Conservation (phyloP, 208 protist genomes). For the Acanthamoeba healyi region DNA sequence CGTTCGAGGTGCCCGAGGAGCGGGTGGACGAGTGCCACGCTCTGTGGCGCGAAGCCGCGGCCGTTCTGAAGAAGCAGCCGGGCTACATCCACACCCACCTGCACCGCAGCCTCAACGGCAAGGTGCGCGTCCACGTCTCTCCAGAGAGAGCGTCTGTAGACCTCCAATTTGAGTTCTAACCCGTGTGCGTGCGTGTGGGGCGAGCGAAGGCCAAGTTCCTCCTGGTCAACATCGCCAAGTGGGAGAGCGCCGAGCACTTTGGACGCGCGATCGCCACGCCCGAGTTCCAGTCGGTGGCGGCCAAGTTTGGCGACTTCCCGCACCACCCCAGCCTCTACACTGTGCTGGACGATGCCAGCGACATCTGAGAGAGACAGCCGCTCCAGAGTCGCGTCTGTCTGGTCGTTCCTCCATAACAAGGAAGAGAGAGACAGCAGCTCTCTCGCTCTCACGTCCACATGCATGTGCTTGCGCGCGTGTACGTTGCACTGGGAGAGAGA, state of each 20-base stretch:
- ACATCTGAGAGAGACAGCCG: background rate
- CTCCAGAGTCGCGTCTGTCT: background rate
- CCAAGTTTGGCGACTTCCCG: constrained; percentile 39
- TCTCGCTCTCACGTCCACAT: background rate
- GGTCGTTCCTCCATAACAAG: no score
- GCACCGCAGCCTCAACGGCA: background rate
- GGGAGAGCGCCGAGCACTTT: constrained; percentile 49
- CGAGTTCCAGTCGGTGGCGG: constrained; percentile 51
- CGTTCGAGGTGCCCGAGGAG: constrained; percentile 45
- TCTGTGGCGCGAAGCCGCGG: constrained; percentile 48
- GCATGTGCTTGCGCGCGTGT: background rate
- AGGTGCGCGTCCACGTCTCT: background rate
- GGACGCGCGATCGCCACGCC: background rate
- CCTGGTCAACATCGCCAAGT: constrained; percentile 50
- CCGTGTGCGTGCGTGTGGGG: no score
- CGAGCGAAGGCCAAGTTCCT: constrained; percentile 22
- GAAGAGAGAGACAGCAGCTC: no score
- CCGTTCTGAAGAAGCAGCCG: constrained; percentile 29
- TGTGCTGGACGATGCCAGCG: background rate
- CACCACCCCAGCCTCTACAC: constrained; percentile 24
- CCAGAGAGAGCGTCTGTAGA: no score
- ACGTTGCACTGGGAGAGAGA: no score
- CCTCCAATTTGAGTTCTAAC: no score
- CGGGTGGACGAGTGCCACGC: background rate
- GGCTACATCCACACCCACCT: constrained; percentile 55